A percentile compares a stretch with the other conserved stretches of the same genome.
Conservation (phyloP, 1,139 yeast genomes). For the Geotrichum cucujoidarum region DNA sequence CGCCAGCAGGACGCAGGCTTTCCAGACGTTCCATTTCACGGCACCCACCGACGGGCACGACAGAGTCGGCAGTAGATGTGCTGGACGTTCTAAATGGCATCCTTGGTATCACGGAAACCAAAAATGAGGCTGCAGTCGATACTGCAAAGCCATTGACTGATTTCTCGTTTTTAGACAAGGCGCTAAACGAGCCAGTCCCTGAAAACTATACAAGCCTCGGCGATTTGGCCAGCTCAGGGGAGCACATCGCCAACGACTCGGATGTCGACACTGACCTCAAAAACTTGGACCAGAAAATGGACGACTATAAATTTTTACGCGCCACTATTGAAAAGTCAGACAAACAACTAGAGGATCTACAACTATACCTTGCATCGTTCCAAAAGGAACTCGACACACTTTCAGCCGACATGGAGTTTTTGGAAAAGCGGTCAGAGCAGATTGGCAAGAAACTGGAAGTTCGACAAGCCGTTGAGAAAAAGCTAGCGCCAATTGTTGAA, state of each 20-base stretch:
- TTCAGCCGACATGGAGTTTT: conserved; percentile 53
- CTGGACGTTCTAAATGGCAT: conserved; percentile 16
- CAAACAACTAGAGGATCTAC: conserved; percentile 38
- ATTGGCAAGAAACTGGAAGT: conserved; percentile 54
- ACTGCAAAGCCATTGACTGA: neutral
- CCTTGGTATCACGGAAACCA: conserved; percentile 7
- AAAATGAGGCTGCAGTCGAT: neutral
- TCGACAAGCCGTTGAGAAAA: conserved; percentile 53
- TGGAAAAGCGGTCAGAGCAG: conserved; percentile 54
- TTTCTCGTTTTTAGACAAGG: conserved; percentile 2
- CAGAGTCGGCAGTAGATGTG: conserved; percentile 17
- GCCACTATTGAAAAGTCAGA: conserved; percentile 41
- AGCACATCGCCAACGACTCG: neutral
- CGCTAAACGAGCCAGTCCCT: neutral
- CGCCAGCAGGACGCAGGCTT: conserved; percentile 9
- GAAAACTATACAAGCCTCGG: neutral
- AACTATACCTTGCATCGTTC: conserved; percentile 46
- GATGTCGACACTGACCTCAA: conserved; percentile 11
- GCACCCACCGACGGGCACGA: conserved; percentile 22
- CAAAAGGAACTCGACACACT: conserved; percentile 53
- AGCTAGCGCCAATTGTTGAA: conserved; percentile 64
- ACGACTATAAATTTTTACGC: conserved; percentile 39
- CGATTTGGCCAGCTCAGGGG: neutral
- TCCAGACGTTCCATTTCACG: conserved; percentile 20
- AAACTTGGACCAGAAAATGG: conserved; percentile 24